Base-by-base conservation (phyloP, 2,329 filamentous ascomycete genomes). In the Mycosphaerella arachidis region DNA sequence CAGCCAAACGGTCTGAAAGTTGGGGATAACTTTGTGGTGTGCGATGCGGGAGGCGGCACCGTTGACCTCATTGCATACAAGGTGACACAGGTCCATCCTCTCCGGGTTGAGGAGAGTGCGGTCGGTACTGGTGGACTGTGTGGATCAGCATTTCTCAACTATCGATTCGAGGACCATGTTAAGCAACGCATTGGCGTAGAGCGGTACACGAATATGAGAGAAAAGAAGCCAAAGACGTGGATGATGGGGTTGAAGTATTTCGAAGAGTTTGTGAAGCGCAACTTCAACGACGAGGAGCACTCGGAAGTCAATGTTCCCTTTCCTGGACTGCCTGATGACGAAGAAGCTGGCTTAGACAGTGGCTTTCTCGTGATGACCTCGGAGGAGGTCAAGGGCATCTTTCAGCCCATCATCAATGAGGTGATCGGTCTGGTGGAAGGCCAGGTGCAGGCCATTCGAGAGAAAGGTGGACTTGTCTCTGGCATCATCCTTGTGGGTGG, bases 401-500 rank as follows among this genome's bases (percentile, higher is more conserved):
- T 73, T 53, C 70, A 90, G 68, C 89, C 89, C 0, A 87, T 92
- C 2, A 85, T 92, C n/a, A 85, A 87, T 64, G 75, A 79, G 53
- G 77, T 91, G 13, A 86, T 79, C 29, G 69, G 62, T n/a, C 60
- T 70, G 40, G 86, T 88, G 60, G 74, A 79, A 57, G 76, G 77
- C 1, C 79, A 81, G 60, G 76, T 79, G 3, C 63, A 76, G 1
- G 72, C 67, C 0, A 77, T 80, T 58, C 68, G 70, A 48, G 61
- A 66, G 6, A 76, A 75, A 51, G 71, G 71, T 5, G 77, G 77
- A 4, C 60, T 71, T 6, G 76, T 80, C 1, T 77, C 76, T 53
- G 88, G 89, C n/a, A 91, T 93, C 64, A 86, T 92, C 48, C 80
- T 93, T 6, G 90, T 93, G 0, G 90, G 90, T 63, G 90, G 90